Evolutionary conservation across 345 rosid species (phyloP), one percentile per base, ranked within the genome.

Genomic region (Eucalyptus polybractea): DNA sequence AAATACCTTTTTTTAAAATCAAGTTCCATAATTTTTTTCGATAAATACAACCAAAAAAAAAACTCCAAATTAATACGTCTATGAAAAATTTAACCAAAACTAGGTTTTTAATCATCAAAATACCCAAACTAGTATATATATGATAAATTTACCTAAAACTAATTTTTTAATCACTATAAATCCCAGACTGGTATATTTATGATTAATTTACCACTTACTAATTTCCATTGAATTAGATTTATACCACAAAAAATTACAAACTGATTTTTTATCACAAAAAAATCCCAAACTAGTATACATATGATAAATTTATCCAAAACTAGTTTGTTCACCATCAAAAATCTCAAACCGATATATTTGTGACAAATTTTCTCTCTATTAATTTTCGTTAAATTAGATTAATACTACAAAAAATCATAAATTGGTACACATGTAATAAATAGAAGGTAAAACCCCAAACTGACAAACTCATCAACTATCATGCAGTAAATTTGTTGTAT

Each of bases 361-460:
- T 24, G 0, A 56, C 0, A 56, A 21, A 0, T 56, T 56, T 56
- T 24, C 0, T 0, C 3, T 7, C 0, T 8, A 56, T 56, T 56
- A 56, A 56, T 9, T 56, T 56, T 4, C 0, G 0, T 19, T 53
- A 53, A 53, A 53, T 53, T 53, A 53, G 1, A 19, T 19, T 19
- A 7, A 53, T 53, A 53, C 4, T 0, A 19, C 0, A 0, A 19
- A 53, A 53, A 53, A 53, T 53, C 0, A 7, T 53, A 7, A 53
- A 53, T 0, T 0, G 2, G 4, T 53, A 51, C 2, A 53, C 9
- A 7, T 53, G 9, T 51, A 0, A 53, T 0, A 0, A 53, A 53
- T 53, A 53, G 9, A 17, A 0, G 0, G 2, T 6, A 56, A 56
- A 56, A 56, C 6, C 27, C 6, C 27, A 56, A 21, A 56, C 1